phyloP scores from a whole-genome alignment of 768 basidiomycete species.

The Hygrophoropsis aurantiaca region DNA sequence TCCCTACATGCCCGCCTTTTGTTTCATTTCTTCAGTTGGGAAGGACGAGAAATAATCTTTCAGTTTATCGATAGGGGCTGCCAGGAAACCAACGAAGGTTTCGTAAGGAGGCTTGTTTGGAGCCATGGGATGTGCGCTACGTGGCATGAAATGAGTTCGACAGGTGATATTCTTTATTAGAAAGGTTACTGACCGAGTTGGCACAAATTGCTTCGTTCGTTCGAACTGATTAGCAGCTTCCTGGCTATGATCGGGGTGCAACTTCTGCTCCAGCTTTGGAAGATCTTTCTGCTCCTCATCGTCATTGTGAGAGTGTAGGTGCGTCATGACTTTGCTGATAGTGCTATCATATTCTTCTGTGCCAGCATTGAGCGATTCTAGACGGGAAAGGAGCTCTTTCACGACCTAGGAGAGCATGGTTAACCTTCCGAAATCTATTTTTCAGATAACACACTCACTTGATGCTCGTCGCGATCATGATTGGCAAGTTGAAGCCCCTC shows the following conservation, averaged over 20 bases:
- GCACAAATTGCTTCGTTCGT: slow-evolving; percentile 61
- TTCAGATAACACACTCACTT: slow-evolving; percentile 31
- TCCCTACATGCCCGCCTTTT: slow-evolving; percentile 15
- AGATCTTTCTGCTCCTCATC: slow-evolving; percentile 59
- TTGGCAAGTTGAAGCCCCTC: slow-evolving; percentile 51
- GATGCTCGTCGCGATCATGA: slow-evolving; percentile 57
- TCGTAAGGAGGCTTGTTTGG: slow-evolving; percentile 63
- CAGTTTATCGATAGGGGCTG: slow-evolving; percentile 58
- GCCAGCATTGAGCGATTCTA: slow-evolving; percentile 46
- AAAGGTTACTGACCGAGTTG: slow-evolving; percentile 46
- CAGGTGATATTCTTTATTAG: not conserved
- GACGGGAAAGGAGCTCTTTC: slow-evolving; percentile 42
- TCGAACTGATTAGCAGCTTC: slow-evolving; percentile 48
- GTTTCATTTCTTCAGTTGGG: slow-evolving; percentile 54
- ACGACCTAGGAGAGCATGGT: slow-evolving; percentile 22
- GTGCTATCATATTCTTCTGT: slow-evolving; percentile 41
- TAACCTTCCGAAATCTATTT: not conserved
- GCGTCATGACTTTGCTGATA: slow-evolving; percentile 46
- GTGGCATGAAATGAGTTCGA: not conserved
- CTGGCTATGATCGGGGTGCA: slow-evolving; percentile 44
- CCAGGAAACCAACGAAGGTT: slow-evolving; percentile 54
- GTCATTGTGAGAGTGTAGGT: slow-evolving; percentile 53
- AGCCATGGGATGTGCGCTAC: slow-evolving; percentile 51
- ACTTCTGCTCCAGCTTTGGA: slow-evolving; percentile 47
- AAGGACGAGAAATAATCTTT: slow-evolving; percentile 56